Evolutionary conservation across 768 basidiomycete species (phyloP).

Genomic region (Amanita molliuscula): DNA sequence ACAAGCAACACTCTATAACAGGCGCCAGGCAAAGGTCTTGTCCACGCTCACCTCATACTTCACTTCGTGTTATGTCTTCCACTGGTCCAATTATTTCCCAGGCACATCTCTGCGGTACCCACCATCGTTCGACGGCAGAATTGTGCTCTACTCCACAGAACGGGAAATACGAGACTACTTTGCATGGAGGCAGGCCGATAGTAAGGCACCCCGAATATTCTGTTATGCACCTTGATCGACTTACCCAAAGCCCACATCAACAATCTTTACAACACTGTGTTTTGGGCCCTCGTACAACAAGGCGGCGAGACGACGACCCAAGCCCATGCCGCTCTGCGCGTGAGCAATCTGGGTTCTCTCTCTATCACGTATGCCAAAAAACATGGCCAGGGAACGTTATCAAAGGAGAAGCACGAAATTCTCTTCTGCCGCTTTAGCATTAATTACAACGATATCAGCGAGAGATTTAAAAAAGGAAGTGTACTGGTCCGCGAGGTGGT

Average conservation of each 20-base stretch:
- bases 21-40: conserved; percentile 80
- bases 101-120: conserved; percentile 64
- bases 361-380: background rate
- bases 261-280: conserved; percentile 92
- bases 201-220: conserved; percentile 36
- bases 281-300: conserved; percentile 88
- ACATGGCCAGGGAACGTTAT: conserved; percentile 65
- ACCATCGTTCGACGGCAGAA: conserved; percentile 88
- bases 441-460: conserved; percentile 76
- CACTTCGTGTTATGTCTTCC: conserved; percentile 82
- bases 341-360: conserved; percentile 19
- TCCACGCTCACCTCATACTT: conserved; percentile 79
- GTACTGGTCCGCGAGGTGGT: conserved; percentile 65
- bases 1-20: conserved; percentile 69
- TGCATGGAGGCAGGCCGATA: conserved; percentile 92
- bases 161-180: conserved; percentile 85
- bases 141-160: conserved; percentile 69
- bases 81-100: conserved; percentile 78
- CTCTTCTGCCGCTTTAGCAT: conserved; percentile 72
- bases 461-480: conserved; percentile 77
- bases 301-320: conserved; percentile 70
- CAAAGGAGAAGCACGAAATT: conserved; percentile 87
- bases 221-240: background rate
- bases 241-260: conserved; percentile 84
- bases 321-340: conserved; percentile 74